A percentile compares a stretch with the other conserved stretches of the same genome.
Conservation (phyloP, 2,329 filamentous ascomycete species). For the Ploettnerulaceae sp. region DNA sequence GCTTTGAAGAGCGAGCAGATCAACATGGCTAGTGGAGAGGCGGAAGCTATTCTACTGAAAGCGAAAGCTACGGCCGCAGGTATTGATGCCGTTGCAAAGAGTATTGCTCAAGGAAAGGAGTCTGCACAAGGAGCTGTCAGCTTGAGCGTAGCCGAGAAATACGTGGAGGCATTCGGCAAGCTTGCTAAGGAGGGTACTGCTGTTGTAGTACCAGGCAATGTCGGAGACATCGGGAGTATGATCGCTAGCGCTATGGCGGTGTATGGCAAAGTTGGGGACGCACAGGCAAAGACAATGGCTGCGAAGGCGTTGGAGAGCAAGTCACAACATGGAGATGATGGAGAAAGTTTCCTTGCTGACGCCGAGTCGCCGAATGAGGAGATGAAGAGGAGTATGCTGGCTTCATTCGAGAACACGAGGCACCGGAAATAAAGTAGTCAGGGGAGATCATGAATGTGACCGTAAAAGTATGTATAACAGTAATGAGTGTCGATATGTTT, state of each 20-base stretch:
- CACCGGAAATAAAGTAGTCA: slow-evolving; percentile 28
- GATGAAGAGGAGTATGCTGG: slow-evolving; percentile 44
- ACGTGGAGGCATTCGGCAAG: slow-evolving; percentile 90
- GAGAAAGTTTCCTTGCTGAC: slow-evolving; percentile 20
- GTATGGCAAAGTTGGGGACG: slow-evolving; percentile 86
- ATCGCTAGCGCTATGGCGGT: slow-evolving; percentile 94
- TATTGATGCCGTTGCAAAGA: slow-evolving; percentile 77
- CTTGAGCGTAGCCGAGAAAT: slow-evolving; percentile 90
- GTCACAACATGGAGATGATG: slow-evolving; percentile 28
- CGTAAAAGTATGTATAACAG: slow-evolving; percentile 20
- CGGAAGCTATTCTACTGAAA: slow-evolving; percentile 84
- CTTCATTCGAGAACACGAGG: slow-evolving; percentile 41
- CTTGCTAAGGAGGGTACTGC: slow-evolving; percentile 93
- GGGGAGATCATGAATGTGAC: slow-evolving; percentile 1
- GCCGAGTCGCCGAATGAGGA: slow-evolving; percentile 35
- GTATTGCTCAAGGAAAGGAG: slow-evolving; percentile 67
- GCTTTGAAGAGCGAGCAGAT: slow-evolving; percentile 86
- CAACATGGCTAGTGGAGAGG: slow-evolving; percentile 88
- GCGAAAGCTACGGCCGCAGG: slow-evolving; percentile 81
- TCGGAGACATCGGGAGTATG: slow-evolving; percentile 94
- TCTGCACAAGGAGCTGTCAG: slow-evolving; percentile 80
- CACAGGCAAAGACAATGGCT: slow-evolving; percentile 65
- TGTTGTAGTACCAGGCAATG: slow-evolving; percentile 92
- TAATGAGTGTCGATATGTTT: slow-evolving; percentile 12
- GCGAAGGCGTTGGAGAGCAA: slow-evolving; percentile 44